phyloP scores from a whole-genome alignment of 257 asterid genomes.

The Gardenia jasminoides region DNA sequence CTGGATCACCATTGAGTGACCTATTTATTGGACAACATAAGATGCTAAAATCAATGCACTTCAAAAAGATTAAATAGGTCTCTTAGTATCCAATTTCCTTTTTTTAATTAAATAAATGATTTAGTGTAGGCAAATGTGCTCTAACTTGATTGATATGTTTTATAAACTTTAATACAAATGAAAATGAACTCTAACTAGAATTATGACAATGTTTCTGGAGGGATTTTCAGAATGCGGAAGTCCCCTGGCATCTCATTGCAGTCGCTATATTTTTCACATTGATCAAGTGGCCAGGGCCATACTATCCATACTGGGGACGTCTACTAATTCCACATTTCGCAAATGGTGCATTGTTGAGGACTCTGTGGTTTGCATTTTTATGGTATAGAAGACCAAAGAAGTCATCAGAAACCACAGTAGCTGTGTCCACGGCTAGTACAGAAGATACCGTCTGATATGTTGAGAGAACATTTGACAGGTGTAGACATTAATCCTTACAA shows the following conservation, averaged over 20 bases:
- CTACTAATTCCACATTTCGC: constrained; percentile 83
- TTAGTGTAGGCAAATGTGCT: not conserved
- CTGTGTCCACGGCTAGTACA: constrained; percentile 26
- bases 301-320: constrained; percentile 95
- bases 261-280: constrained; percentile 51
- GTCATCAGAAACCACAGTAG: constrained; percentile 27
- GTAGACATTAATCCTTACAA: not conserved
- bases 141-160: constrained; percentile 2
- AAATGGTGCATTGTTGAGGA: constrained; percentile 76
- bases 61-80: not conserved
- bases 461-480: constrained; percentile 31
- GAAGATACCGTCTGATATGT: constrained; percentile 23
- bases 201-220: constrained; percentile 5
- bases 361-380: constrained; percentile 67
- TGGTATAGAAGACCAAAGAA: constrained; percentile 59
- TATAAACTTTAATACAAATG: not conserved
- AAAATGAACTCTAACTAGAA: not conserved
- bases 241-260: constrained; percentile 86
- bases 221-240: constrained; percentile 59
- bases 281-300: constrained; percentile 86
- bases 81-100: not conserved
- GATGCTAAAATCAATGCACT: not conserved
- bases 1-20: not conserved
- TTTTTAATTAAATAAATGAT: not conserved
- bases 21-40: not conserved